Evolutionary conservation across 1,139 yeast species (phyloP).

Genomic region (Yamadazyma friedrichii): DNA sequence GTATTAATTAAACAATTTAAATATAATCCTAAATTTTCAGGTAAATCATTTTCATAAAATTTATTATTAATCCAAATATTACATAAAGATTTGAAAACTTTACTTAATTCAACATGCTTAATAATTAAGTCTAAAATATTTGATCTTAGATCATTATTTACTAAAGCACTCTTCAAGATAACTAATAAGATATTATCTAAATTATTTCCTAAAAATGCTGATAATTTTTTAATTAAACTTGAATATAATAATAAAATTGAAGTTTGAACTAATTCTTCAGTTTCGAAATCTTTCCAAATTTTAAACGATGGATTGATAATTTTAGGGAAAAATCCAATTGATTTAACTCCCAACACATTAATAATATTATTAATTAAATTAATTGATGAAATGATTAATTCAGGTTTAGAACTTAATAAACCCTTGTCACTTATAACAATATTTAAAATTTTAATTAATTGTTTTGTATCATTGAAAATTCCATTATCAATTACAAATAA

Average conservation of each 20-base stretch:
- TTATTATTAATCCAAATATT: slow-evolving; percentile 51
- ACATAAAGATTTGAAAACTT: slow-evolving; percentile 60
- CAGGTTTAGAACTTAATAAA: slow-evolving; percentile 51
- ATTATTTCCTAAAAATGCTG: slow-evolving; percentile 71
- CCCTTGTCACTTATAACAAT: slow-evolving; percentile 56
- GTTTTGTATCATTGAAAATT: slow-evolving; percentile 40
- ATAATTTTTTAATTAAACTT: slow-evolving; percentile 76
- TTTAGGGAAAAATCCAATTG: slow-evolving; percentile 81
- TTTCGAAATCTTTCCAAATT: slow-evolving; percentile 44
- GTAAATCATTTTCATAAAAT: slow-evolving; percentile 35
- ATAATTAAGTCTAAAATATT: slow-evolving; percentile 65
- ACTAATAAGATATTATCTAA: slow-evolving; percentile 59
- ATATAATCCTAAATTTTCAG: slow-evolving; percentile 68
- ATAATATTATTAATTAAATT: slow-evolving; percentile 70
- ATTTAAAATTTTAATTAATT: slow-evolving; percentile 49
- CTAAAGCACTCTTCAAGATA: slow-evolving; percentile 55
- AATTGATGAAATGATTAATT: slow-evolving; percentile 72
- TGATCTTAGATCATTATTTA: slow-evolving; percentile 59
- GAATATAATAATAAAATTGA: slow-evolving; percentile 73
- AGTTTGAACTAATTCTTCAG: slow-evolving; percentile 49
- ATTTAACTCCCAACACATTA: slow-evolving; percentile 77
- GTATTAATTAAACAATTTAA: slow-evolving; percentile 64
- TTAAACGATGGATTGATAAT: slow-evolving; percentile 73
- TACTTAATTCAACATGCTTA: slow-evolving; percentile 65
- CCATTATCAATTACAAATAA: slow-evolving; percentile 40